Percentiles rank a stretch among this genome's conserved stretches.
Conservation (phyloP, 495 filamentous ascomycete genomes). For the Pseudevernia furfuracea region DNA sequence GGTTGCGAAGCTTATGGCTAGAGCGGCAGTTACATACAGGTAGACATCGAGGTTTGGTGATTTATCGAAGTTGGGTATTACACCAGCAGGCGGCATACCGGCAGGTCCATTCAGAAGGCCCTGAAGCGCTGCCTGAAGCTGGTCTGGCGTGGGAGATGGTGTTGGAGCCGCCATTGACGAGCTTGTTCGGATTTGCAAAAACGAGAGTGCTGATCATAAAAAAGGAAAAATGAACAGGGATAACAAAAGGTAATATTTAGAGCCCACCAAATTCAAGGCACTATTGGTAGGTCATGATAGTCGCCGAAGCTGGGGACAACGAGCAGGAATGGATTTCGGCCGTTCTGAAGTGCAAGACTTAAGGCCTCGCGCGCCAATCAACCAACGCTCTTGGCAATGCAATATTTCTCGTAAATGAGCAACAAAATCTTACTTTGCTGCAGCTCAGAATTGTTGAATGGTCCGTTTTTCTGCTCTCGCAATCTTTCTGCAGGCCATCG, state of each 20-base stretch:
- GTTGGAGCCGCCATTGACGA: background rate
- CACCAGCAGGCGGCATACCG: background rate
- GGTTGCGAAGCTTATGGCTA: background rate
- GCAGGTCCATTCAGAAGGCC: slow-evolving; percentile 4
- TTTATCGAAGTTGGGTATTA: background rate
- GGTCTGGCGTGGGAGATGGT: background rate
- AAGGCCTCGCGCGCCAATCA: too few relatives aligned
- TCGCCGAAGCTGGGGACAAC: background rate
- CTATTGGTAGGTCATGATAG: background rate
- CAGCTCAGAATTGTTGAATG: too few relatives aligned
- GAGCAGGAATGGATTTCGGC: background rate
- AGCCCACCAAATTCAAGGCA: background rate
- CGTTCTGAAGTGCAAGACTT: background rate
- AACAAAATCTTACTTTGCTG: too few relatives aligned
- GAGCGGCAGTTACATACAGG: background rate
- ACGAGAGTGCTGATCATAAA: background rate
- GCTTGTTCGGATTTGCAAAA: background rate
- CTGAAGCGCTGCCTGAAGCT: background rate
- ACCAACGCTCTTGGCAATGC: too few relatives aligned
- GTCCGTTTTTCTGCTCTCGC: too few relatives aligned
- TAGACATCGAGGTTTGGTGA: background rate
- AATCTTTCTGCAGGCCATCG: too few relatives aligned
- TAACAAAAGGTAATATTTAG: background rate
- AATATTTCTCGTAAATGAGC: too few relatives aligned
- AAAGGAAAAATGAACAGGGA: background rate